Evolutionary conservation across 1,284 basidiomycete species (phyloP).

Genomic region (Sutorius eximius): DNA sequence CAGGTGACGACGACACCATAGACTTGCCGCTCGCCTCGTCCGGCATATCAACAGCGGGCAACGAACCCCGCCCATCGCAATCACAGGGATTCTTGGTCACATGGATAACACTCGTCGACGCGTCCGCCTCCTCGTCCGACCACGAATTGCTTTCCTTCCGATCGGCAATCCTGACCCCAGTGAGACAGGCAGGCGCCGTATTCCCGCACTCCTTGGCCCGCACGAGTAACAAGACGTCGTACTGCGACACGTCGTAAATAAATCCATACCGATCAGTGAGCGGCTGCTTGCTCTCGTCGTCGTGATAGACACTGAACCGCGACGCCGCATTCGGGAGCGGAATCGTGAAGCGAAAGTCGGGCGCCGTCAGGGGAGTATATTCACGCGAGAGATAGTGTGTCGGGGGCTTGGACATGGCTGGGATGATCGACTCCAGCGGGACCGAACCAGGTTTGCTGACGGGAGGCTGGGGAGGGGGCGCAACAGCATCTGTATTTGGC

Average conservation of each 20-base stretch:
- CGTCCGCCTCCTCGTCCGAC: slow-evolving; percentile 57
- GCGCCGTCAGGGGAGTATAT: slow-evolving; percentile 68
- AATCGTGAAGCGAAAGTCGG: slow-evolving; percentile 67
- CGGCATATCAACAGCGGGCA: slow-evolving; percentile 17
- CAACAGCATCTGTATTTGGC: slow-evolving; percentile 11
- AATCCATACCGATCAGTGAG: slow-evolving; percentile 95
- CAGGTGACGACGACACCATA: slow-evolving; percentile 9
- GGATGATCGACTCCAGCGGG: slow-evolving; percentile 89
- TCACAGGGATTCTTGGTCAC: slow-evolving; percentile 62
- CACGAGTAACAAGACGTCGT: slow-evolving; percentile 76
- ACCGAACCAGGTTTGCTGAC: slow-evolving; percentile 59
- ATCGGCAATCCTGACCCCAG: slow-evolving; percentile 85
- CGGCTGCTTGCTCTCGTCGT: slow-evolving; percentile 59
- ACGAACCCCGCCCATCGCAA: slow-evolving; percentile 48
- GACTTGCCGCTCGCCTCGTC: slow-evolving; percentile 16
- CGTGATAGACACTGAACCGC: slow-evolving; percentile 52
- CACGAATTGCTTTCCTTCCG: slow-evolving; percentile 73
- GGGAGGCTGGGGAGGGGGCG: slow-evolving; percentile 18
- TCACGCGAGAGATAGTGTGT: slow-evolving; percentile 73
- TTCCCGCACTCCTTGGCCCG: slow-evolving; percentile 73
- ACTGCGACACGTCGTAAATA: slow-evolving; percentile 83
- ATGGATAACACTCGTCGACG: slow-evolving; percentile 42
- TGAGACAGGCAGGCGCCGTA: slow-evolving; percentile 80
- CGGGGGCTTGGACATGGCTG: slow-evolving; percentile 82
- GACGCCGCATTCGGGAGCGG: slow-evolving; percentile 58